Conservation (phyloP, 1,139 yeast species). For the Yamadazyma oceani region DNA sequence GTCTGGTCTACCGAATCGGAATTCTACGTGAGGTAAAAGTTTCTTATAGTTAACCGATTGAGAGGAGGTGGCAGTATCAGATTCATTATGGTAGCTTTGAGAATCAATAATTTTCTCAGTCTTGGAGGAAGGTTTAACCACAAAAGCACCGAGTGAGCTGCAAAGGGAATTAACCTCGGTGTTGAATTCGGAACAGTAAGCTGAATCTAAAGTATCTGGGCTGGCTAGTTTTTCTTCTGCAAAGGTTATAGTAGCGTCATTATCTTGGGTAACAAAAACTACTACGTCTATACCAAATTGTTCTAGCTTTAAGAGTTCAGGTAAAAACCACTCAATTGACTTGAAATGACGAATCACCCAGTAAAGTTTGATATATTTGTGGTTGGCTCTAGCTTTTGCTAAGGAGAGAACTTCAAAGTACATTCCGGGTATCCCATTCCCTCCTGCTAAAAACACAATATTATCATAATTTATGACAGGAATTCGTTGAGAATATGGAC, state of each 20-base stretch:
- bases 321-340: slow-evolving; percentile 30
- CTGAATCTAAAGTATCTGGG: no score
- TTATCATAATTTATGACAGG: slow-evolving; percentile 22
- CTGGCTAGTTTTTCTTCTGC: no score
- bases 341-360: slow-evolving; percentile 50
- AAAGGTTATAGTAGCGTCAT: no score
- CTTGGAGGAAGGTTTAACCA: no score
- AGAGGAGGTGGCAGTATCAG: no score
- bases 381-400: slow-evolving; percentile 10
- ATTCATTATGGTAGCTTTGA: no score
- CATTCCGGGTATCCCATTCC: slow-evolving; percentile 34
- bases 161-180: no score
- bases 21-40: slow-evolving; percentile 39
- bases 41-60: no score
- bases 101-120: no score
- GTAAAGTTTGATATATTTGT: slow-evolving; percentile 33
- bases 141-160: no score
- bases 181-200: no score
- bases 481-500: slow-evolving; percentile 26
- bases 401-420: slow-evolving; percentile 32
- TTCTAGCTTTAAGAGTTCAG: slow-evolving; percentile 26
- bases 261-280: slow-evolving; percentile 38
- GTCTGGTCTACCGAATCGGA: slow-evolving; percentile 43
- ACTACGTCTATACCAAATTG: slow-evolving; percentile 34
- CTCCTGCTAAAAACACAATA: slow-evolving; percentile 28